Conservation (phyloP, 2,329 filamentous ascomycete species). For the Juglanconis juglandina region DNA sequence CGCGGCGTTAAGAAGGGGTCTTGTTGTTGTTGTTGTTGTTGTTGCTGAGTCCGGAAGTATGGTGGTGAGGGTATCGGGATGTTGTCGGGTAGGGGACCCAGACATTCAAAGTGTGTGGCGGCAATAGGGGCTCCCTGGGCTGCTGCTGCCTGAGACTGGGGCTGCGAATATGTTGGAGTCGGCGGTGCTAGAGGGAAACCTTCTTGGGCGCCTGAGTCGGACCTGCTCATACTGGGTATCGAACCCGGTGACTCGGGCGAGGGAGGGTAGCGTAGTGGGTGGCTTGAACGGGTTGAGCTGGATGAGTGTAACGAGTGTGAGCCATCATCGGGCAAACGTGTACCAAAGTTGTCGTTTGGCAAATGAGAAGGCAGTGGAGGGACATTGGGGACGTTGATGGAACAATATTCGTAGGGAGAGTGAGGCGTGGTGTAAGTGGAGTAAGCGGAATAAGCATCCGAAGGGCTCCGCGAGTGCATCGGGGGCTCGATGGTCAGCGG, state of each 20-base stretch:
- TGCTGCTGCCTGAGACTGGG: neutral
- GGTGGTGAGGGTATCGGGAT: conserved; percentile 33
- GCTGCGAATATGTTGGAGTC: conserved; percentile 25
- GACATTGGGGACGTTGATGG: conserved; percentile 2
- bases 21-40: neutral
- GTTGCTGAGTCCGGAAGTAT: neutral
- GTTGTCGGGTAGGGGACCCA: conserved; percentile 52
- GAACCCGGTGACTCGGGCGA: conserved; percentile 1
- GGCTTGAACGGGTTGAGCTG: conserved; percentile 21
- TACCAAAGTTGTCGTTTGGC: neutral
- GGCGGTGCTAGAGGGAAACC: conserved; percentile 21
- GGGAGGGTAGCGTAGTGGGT: conserved; percentile 19
- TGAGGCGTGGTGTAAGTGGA: conserved; percentile 17
- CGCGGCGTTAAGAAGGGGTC: neutral
- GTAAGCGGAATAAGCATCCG: conserved; percentile 26
- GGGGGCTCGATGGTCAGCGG: conserved; percentile 37
- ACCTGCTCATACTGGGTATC: conserved; percentile 24
- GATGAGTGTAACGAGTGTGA: conserved; percentile 10
- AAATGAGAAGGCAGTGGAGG: conserved; percentile 1
- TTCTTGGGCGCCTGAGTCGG: conserved; percentile 21
- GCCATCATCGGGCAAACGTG: neutral
- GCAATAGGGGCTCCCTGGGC: conserved; percentile 39
- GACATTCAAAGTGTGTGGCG: conserved; percentile 49
- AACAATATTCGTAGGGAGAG: conserved; percentile 12
- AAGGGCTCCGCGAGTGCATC: conserved; percentile 24